Evolutionary conservation across 2,329 filamentous ascomycete genomes (phyloP).

Genomic region (Pyricularia grisea): DNA sequence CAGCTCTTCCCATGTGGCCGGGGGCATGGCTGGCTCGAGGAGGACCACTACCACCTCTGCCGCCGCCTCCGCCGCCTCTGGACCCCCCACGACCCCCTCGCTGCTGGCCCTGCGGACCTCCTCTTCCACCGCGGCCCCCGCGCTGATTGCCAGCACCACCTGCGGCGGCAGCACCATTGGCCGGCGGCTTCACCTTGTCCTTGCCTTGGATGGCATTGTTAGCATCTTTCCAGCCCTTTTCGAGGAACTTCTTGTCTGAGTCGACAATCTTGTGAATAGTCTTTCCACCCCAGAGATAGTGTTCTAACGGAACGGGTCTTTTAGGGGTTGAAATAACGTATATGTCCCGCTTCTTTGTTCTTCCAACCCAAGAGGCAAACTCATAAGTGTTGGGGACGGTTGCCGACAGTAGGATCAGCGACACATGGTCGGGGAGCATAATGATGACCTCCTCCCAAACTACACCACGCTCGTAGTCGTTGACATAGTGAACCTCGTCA

Average conservation of each 20-base stretch:
- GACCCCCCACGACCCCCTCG: constrained; percentile 37
- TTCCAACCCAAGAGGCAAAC: constrained; percentile 95
- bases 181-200: constrained; percentile 45
- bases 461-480: constrained; percentile 88
- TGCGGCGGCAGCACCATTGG: constrained; percentile 14
- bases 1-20: constrained; percentile 85
- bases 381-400: constrained; percentile 97
- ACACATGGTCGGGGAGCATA: constrained; percentile 96
- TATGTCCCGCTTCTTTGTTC: constrained; percentile 97
- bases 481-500: constrained; percentile 98
- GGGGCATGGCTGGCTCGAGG: constrained; percentile 52
- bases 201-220: constrained; percentile 73
- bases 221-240: constrained; percentile 90
- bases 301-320: constrained; percentile 86
- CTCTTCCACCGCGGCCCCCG: constrained; percentile 31
- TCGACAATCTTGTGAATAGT: constrained; percentile 92
- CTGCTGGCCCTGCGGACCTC: constrained; percentile 26
- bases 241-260: constrained; percentile 81
- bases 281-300: constrained; percentile 93
- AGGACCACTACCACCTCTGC: constrained; percentile 45
- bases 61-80: constrained; percentile 31
- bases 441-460: constrained; percentile 99
- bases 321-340: constrained; percentile 98
- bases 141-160: constrained; percentile 20
- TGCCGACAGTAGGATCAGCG: constrained; percentile 86